A percentile compares a stretch with the other conserved stretches of the same genome.
Conservation (phyloP, 768 basidiomycete genomes). For the Termitomyces sp. region DNA sequence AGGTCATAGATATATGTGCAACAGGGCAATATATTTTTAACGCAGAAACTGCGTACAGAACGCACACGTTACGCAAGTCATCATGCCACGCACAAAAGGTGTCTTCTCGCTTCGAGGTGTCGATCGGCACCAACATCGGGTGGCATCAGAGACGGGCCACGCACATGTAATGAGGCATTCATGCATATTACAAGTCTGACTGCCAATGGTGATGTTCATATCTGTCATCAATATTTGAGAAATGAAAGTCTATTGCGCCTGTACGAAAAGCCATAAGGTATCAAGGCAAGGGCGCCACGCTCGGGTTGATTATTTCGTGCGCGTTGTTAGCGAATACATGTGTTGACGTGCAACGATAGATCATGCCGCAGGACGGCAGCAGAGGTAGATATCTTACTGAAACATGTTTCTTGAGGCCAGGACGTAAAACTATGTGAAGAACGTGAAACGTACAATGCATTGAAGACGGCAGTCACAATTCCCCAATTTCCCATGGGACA, state of each 20-base stretch:
- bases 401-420: conserved; percentile 10
- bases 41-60: conserved; percentile 32
- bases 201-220: neutral
- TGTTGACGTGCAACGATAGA: neutral
- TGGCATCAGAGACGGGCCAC: conserved; percentile 6
- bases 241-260: conserved; percentile 9
- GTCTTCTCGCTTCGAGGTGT: conserved; percentile 17
- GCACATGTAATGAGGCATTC: conserved; percentile 11
- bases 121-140: conserved; percentile 21
- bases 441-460: conserved; percentile 12
- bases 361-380: neutral
- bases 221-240: conserved; percentile 1
- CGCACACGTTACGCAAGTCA: conserved; percentile 32
- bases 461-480: conserved; percentile 38
- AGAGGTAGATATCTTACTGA: conserved; percentile 3
- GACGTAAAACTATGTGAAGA: conserved; percentile 7
- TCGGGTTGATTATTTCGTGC: neutral
- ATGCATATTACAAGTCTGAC: neutral
- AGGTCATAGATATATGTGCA: conserved; percentile 25
- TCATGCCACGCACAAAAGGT: conserved; percentile 12
- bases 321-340: neutral
- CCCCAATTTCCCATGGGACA: conserved; percentile 77
- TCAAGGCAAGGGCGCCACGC: conserved; percentile 1
- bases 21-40: conserved; percentile 32
- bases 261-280: neutral